Base-by-base conservation (phyloP, 306 rosid species). In the Begonia fuchsioides region DNA sequence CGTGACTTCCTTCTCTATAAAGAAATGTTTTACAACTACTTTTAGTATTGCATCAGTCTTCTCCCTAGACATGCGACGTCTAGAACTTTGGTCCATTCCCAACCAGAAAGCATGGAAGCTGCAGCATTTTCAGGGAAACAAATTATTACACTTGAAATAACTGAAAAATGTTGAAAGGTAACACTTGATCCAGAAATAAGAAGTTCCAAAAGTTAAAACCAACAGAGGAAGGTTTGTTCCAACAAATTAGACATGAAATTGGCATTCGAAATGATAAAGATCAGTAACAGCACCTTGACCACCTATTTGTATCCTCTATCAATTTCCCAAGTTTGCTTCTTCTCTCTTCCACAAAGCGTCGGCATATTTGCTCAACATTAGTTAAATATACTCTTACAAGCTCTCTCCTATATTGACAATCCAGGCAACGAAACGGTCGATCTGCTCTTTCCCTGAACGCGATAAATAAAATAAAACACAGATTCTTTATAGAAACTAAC, bases 311-410 rank as follows among this genome's bases (percentile, higher is more conserved):
- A 77, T 92, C 99, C 20, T 79, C 94, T 52, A 82, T 79, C 79
- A 92, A 59, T 74, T 86, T 82, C 68, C 83, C 94, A 43, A 92
- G 88, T 73, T 80, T 86, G 72, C 73, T 73, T 75, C 96, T 80
- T 67, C 80, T 79, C 79, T 92, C 99, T 62, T 92, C 99, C 68
- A 92, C 93, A 82, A 79, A 92, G 44, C 88, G 94, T 51, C 96
- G 96, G 64, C 98, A 92, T 52, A 86, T 82, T 69, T 92, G 96
- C 69, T 92, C 99, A 51, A 92, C 96, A 72, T 92, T 86, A 43
- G 96, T 85, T 67, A 92, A 71, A 74, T 92, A 92, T 50, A 92
- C 99, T 72, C 96, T 86, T 73, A 86, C 96, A 76, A 92, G 99
- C 68, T 92, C 98, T 72, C 96, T 82, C 81, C 98, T 85, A 73